Evolutionary conservation across 2,329 filamentous ascomycete species (phyloP), one percentile per base, ranked within the genome.

Genomic region (Xylaria digitata): DNA sequence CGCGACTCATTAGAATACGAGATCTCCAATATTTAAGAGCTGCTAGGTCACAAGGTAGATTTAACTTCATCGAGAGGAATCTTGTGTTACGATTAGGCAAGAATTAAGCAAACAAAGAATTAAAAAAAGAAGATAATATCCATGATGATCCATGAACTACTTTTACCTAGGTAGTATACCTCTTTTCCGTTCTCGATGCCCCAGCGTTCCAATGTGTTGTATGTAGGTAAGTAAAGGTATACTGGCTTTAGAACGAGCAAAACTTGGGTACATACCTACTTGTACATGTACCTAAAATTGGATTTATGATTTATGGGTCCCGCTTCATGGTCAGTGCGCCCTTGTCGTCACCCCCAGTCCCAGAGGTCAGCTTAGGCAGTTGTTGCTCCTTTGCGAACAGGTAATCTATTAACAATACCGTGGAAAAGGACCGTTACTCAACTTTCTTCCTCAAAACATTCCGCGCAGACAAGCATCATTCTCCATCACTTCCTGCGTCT

Each of bases 371-470:
- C 21, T 54, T 54, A 46, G 23, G 59, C 52, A 61, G 61, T 54
- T 67, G 64, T 34, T 65, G 48, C 66, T 72, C 70, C 67, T 71
- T 76, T 76, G 70, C 73, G 74, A 75, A 77, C 75, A 77, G 59
- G 74, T 77, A 75, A 73, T 72, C 74, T 71, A 68, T 73, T 49
- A 70, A 70, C 71, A 63, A 59, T 65, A 72, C 71, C 61, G 72
- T 62, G 50, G 61, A 53, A 63, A 71, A 65, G 34, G 34, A 37
- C 34, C 34, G 34, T 37, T 37, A 6, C 34, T 70, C 60, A 59
- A 66, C 56, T 55, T 54, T 53, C 56, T n/a, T 65, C 53, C 59
- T 49, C 17, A 56, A 69, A 61, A 63, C 62, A 65, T 67, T 67
- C 70, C 46, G 57, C 66, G 62, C 62, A 61, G 61, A 66, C 60